Base-by-base conservation (phyloP, 1,284 basidiomycete genomes). In the Coniophora puteana region DNA sequence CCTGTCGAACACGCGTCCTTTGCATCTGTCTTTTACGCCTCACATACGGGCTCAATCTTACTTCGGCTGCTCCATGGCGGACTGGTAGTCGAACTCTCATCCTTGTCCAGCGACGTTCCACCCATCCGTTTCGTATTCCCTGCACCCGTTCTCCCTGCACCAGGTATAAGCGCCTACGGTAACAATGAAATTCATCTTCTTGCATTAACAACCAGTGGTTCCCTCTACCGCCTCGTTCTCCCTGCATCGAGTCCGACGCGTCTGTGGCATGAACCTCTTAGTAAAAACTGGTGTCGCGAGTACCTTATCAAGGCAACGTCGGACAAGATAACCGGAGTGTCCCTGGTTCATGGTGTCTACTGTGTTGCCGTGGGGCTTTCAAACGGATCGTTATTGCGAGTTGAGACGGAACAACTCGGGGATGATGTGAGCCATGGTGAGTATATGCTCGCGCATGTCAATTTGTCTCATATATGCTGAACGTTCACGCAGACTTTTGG, bases 111-210 rank as follows among this genome's bases (percentile, higher is more conserved):
- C 4, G 69, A 78, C 48, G 63, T 79, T 4, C 65, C 74, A 30
- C 79, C 83, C 10, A 69, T 92, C 45, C 80, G 89, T 39, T 80
- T 93, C 53, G 70, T 86, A 47, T 89, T 93, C 51, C 87, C 90
- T 20, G 78, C 83, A 14, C 58, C 72, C n/a, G 64, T 93, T 27
- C 61, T 88, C 7, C 72, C 84, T 16, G 67, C 72, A 27, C 88
- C 89, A 5, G 72, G 78, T 22, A 60, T 92, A 40, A 71, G 86
- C 46, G 57, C 82, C 12, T 81, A 72, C 55, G 68, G 76, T 29
- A 66, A 73, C 5, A 66, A 74, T 8, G 75, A 83, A 51, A 63
- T 94, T 7, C 85, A 90, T 58, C 58, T 94, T 13, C 54, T 92
- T 27, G 80, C 79, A 0, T 71, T 88, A 20, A 88, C 89, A 1